Percentiles rank a stretch among this genome's conserved stretches.
These are phyloP conservation scores for Leptosphaerulina australis DNA, from an alignment of 2,329 filamentous ascomycete species.

Conservation along the genomic window DNA sequence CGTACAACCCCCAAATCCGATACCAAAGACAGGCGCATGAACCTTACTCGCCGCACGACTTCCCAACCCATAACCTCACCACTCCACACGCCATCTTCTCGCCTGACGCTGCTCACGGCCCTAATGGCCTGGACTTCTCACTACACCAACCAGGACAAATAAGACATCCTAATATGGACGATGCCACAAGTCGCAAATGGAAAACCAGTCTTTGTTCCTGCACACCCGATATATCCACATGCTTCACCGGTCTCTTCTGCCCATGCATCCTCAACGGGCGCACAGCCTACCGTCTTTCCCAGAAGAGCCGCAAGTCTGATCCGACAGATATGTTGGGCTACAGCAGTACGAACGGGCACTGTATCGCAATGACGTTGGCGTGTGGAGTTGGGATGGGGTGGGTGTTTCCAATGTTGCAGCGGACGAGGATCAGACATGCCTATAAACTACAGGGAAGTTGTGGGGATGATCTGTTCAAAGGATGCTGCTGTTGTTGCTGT, in stretches of 20 bases:
- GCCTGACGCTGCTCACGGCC: slow-evolving; percentile 46
- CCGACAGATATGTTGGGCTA: slow-evolving; percentile 50
- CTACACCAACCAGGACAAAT: slow-evolving; percentile 51
- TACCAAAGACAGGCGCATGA: slow-evolving; percentile 26
- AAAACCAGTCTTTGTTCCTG: slow-evolving; percentile 43
- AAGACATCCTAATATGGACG: slow-evolving; percentile 50
- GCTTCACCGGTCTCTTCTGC: slow-evolving; percentile 49
- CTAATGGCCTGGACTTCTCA: slow-evolving; percentile 46
- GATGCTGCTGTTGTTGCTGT: slow-evolving; percentile 52
- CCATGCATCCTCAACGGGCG: slow-evolving; percentile 54
- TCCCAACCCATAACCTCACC: slow-evolving; percentile 28
- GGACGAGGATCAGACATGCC: slow-evolving; percentile 49
- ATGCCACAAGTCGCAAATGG: slow-evolving; percentile 35
- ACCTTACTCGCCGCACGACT: slow-evolving; percentile 45
- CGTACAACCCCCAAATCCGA: slow-evolving; percentile 8
- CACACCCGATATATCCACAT: slow-evolving; percentile 45
- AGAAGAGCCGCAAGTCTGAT: slow-evolving; percentile 47
- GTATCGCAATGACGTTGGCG: slow-evolving; percentile 45
- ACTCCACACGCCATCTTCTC: slow-evolving; percentile 44
- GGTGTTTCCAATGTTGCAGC: slow-evolving; percentile 47
- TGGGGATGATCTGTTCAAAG: slow-evolving; percentile 42
- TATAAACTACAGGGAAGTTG: slow-evolving; percentile 53
- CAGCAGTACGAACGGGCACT: slow-evolving; percentile 48
- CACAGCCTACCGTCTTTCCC: slow-evolving; percentile 52
- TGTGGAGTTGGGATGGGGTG: slow-evolving; percentile 50